A percentile compares a stretch with the other conserved stretches of the same genome.
Conservation (phyloP, 495 filamentous ascomycete species). For the Lichina pygmaea region DNA sequence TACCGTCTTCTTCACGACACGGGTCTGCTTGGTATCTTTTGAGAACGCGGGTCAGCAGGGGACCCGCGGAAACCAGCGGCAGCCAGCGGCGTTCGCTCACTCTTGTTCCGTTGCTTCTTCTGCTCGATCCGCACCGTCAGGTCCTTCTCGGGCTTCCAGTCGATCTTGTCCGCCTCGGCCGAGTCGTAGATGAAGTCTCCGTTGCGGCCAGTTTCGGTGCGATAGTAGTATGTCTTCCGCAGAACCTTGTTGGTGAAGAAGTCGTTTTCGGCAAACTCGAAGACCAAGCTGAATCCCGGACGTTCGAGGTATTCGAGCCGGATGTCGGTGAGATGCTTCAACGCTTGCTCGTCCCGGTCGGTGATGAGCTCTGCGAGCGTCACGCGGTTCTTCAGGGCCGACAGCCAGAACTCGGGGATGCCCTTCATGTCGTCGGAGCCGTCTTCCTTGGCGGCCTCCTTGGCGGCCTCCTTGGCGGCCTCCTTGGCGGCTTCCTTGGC, state of each 20-base stretch:
- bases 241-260: conserved; percentile 93
- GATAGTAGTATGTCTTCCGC: conserved; percentile 98
- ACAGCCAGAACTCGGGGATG: conserved; percentile 98
- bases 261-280: conserved; percentile 83
- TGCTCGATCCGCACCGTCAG: conserved; percentile 84
- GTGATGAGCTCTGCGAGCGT: conserved; percentile 95
- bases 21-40: conserved; percentile 91
- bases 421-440: conserved; percentile 26
- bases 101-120: conserved; percentile 99
- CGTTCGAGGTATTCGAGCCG: conserved; percentile 98
- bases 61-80: not conserved
- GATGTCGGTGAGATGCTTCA: conserved; percentile 79
- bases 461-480: conserved; percentile 17
- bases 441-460: conserved; percentile 23
- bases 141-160: conserved; percentile 85
- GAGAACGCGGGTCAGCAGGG: not conserved
- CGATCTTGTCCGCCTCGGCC: conserved; percentile 89
- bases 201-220: conserved; percentile 92
- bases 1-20: conserved; percentile 94
- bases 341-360: conserved; percentile 77
- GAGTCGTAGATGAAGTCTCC: conserved; percentile 99
- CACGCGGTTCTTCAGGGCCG: conserved; percentile 97
- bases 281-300: conserved; percentile 92
- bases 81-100: conserved; percentile 24
- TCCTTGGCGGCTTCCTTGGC: conserved; percentile 36